Evolutionary conservation across 2,329 filamentous ascomycete genomes (phyloP), one percentile per base, ranked within the genome.

Genomic region (Pseudocercospora fijiensis): DNA sequence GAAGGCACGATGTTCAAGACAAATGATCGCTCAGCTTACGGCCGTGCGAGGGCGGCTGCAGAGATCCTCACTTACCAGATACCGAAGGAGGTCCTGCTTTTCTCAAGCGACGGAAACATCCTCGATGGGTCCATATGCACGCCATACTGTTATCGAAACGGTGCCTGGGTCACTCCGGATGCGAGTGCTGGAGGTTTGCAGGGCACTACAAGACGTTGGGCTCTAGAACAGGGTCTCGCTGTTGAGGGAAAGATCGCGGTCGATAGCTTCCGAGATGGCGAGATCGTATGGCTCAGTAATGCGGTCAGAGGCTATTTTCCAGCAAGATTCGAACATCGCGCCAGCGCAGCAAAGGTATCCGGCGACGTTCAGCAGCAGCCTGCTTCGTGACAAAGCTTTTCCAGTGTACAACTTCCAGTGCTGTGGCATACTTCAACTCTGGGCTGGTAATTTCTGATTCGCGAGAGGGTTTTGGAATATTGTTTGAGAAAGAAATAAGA

Each of bases 1-100:
- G 83, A 86, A n/a, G 90, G 89, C 73, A 96, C 93, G 0, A 87
- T 88, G 63, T 90, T 90, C 80, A 98, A 99, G 77, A 98, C 94
- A 0, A 95, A 90, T 0, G 80, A 83, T 55, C 86, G 94, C 13
- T 79, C 81, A 9, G 82, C 87, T 74, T 98, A 98, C 76, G 85
- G 90, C 52, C 79, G 79, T 2, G 90, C 92, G 1, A 85, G 92
- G 8, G 73, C 78, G 26, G 83, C 90, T 13, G 85, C 84, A 0
- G 86, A 94, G 55, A 71, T 68, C 65, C 73, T 62, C 75, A 78
- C 73, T 66, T 49, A 77, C 76, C 45, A 61, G 28, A 51, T 70
- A 16, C 8, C 78, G 0, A 83, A 84, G 58, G 94, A 98, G 75
- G 90, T 96, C 4, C 80, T 98, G 20, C 77, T 97, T 1, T 83